Evolutionary conservation across 805 yeast species (phyloP), one percentile per base, ranked within the genome.

Genomic region (Metschnikowia vanudenii): DNA sequence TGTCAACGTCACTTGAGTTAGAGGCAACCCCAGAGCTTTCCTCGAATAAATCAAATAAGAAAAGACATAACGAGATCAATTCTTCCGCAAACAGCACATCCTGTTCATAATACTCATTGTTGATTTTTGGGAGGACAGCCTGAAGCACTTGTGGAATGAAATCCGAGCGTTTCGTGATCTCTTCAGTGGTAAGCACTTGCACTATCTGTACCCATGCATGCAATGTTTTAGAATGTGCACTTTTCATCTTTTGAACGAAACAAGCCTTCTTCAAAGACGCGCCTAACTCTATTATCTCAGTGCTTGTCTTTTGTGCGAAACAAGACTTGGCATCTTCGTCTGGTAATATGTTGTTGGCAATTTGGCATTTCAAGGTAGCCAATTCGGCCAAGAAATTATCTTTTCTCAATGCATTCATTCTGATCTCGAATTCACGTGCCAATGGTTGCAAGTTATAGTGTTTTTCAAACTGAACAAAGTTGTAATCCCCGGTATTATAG

Each of bases 201-300:
- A 88, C 82, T 41, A 91, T 64, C 54, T 83, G 84, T 18, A 84
- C 82, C 98, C 98, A 92, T 0, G 95, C 79, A 58, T 84, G 88
- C 24, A 92, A 67, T 47, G 84, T 80, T 12, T 75, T 67, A 39
- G 85, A 67, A 50, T 85, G 94, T 8, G 73, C 68, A 1, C 72
- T 62, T 50, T 74, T 74, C 54, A 81, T 75, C 33, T 73, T 71
- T 37, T 71, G 69, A 35, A 68, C 70, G n/a, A 79, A 65, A 12
- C 79, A 56, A 19, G 73, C 69, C 53, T 77, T 77, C 0, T 71
- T 67, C 26, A 82, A 56, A 43, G 74, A 73, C 4, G 62, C 66
- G 20, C 64, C 57, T 26, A 78, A 49, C 14, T 56, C 52, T 8
- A 49, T 50, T 0, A 61, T 64, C 31, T 66, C 69, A 4, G 49